A percentile compares a stretch with the other conserved stretches of the same genome.
phyloP scores from a whole-genome alignment of 2,329 filamentous ascomycete genomes.

The Scedosporium minutisporum region DNA sequence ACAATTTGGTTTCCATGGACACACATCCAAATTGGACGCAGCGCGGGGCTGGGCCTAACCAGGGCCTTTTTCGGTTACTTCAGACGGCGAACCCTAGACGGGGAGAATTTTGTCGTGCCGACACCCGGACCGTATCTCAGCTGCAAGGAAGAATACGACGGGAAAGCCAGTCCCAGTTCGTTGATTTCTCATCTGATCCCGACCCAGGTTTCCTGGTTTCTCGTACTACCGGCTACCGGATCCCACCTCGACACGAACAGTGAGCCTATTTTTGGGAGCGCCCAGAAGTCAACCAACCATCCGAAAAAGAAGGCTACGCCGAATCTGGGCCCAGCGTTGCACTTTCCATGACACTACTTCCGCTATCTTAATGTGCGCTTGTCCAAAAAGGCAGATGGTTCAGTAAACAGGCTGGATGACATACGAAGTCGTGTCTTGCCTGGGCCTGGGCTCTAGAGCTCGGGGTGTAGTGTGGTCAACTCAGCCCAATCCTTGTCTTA shows the following conservation, averaged over 20 bases:
- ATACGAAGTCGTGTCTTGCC: neutral
- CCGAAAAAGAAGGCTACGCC: neutral
- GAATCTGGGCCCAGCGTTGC: neutral
- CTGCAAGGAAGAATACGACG: too few species aligned
- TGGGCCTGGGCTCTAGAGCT: too few species aligned
- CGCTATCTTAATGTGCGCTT: neutral
- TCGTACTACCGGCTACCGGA: too few species aligned
- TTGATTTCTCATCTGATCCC: neutral
- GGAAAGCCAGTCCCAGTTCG: neutral
- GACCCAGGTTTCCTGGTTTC: neutral
- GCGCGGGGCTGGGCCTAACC: too few species aligned
- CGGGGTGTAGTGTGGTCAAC: too few species aligned
- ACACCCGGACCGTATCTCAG: neutral
- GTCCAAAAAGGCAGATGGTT: neutral
- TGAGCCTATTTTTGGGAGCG: neutral
- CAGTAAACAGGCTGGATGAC: neutral
- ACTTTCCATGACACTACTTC: neutral
- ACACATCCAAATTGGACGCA: too few species aligned
- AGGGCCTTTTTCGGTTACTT: too few species aligned
- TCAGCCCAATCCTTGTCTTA: too few species aligned
- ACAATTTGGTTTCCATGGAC: too few species aligned
- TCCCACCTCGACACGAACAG: too few species aligned
- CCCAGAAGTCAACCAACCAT: neutral
- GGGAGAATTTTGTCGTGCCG: neutral
- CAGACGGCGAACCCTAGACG: neutral